These are phyloP conservation scores for Abelmoschus esculentus DNA, from an alignment of 345 rosid genomes.

Conservation along the genomic window DNA sequence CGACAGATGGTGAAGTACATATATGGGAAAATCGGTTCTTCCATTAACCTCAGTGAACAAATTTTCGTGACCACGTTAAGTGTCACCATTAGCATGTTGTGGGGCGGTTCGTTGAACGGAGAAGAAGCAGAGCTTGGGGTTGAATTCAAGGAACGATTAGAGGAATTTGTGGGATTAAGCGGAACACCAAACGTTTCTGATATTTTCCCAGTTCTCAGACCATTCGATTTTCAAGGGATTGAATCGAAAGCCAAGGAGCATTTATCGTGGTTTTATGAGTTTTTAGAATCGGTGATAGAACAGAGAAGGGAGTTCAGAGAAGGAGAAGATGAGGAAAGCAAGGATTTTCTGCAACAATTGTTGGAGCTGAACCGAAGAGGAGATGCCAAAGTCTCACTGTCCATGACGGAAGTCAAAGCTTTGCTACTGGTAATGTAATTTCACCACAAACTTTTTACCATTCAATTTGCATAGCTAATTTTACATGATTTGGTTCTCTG, in stretches of 20 bases:
- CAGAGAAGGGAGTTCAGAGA: not conserved
- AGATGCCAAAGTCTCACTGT: not conserved
- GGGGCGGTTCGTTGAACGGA: constrained; percentile 1
- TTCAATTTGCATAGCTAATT: too few species aligned
- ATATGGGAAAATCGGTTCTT: constrained; percentile 16
- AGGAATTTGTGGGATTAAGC: constrained; percentile 20
- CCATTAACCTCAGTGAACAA: constrained; percentile 31
- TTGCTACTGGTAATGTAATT: constrained; percentile 6
- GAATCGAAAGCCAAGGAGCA: constrained; percentile 8
- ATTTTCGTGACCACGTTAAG: constrained; percentile 20
- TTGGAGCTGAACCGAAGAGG: not conserved
- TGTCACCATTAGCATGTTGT: not conserved
- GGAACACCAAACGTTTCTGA: constrained; percentile 49
- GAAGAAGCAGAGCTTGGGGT: not conserved
- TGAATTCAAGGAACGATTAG: constrained; percentile 15
- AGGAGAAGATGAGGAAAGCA: not conserved
- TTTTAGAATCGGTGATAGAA: not conserved
- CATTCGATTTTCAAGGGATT: constrained; percentile 55
- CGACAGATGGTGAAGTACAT: constrained; percentile 12
- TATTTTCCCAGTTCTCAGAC: constrained; percentile 33
- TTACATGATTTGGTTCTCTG: too few species aligned
- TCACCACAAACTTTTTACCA: not conserved
- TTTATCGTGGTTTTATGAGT: not conserved
- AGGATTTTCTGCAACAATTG: constrained; percentile 11
- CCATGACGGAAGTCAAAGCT: not conserved